Base-by-base conservation (phyloP, 2,329 filamentous ascomycete species). In the Xylaria polymorpha region DNA sequence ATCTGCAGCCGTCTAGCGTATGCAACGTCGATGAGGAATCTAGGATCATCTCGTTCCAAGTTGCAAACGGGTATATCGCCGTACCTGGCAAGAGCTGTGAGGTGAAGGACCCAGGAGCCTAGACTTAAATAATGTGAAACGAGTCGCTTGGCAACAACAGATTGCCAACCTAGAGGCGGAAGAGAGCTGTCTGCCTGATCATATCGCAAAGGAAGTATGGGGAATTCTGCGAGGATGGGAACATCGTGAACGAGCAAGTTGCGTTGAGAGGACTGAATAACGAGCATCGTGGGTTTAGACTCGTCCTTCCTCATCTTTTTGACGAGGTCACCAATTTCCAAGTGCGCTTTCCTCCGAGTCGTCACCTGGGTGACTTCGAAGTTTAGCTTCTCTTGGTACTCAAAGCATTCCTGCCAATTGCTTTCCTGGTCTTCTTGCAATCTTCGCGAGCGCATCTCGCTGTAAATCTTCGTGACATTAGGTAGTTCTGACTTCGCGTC, bases 11-110 rank as follows among this genome's bases (percentile, higher is more conserved):
- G 88, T 66, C 97, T 87, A 0, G 96, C 96, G 79, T 98, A 99
- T 0, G 95, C 93, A 64, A 99, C 89, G 78, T 99, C 96, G 74
- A 99, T 99, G 64, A 99, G 83, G 82, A 96, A 98, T 3, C 94
- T 90, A 35, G 96, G 95, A 75, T 99, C 96, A 73, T 98, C 96
- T 51, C 91, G 91, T 79, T 98, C 96, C 39, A 99, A 83, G 75
- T 99, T 99, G 81, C 96, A 98, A 8, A 99, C 85, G 1, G 96
- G 96, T 4, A 99, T 90, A 78, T 98, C 94, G 32, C 96, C 96
- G 78, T 98, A 98, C 71, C 94, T 88, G 57, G 96, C 92, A 64
- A 99, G 87, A 56, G 94, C 91, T 32, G 94, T 92, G 20, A 99
- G 85, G 81, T 99, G 94, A 48, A 93, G 83, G 53, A 99, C 88